phyloP scores from a whole-genome alignment of 768 basidiomycete species.

The Phlebiopsis gigantea region DNA sequence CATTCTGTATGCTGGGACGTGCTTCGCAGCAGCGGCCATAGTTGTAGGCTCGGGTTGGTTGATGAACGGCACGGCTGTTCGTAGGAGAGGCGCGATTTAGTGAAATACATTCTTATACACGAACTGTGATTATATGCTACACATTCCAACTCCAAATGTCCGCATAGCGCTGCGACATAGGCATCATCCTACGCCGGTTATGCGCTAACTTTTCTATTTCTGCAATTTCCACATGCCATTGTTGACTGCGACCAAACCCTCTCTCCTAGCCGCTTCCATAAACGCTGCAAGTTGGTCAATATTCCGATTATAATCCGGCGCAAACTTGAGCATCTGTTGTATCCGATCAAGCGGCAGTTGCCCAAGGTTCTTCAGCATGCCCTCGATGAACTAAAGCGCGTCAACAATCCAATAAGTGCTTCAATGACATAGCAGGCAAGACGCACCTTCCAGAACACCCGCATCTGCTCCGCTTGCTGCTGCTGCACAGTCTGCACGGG shows the following conservation, averaged over 20 bases:
- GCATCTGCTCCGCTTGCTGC: conserved; percentile 82
- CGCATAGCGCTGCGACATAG: no score
- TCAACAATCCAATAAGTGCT: neutral
- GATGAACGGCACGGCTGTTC: neutral
- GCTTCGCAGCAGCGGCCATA: conserved; percentile 26
- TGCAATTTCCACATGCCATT: conserved; percentile 68
- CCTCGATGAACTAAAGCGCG: conserved; percentile 68
- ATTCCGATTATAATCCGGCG: conserved; percentile 75
- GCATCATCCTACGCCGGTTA: no score
- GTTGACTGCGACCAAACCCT: conserved; percentile 65
- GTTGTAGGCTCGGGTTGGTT: conserved; percentile 18
- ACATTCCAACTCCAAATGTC: no score
- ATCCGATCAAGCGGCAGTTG: conserved; percentile 74
- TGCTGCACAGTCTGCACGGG: conserved; percentile 57
- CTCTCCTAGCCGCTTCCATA: conserved; percentile 75
- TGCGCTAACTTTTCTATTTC: no score
- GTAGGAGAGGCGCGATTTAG: neutral
- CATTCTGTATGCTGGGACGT: conserved; percentile 26
- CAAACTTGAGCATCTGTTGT: conserved; percentile 82
- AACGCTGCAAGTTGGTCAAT: conserved; percentile 74
- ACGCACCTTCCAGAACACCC: conserved; percentile 80
- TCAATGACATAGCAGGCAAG: neutral
- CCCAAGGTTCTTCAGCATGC: conserved; percentile 87
- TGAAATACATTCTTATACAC: no score
- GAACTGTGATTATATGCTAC: no score